A percentile compares a stretch with the other conserved stretches of the same genome.
phyloP scores from a whole-genome alignment of 2,329 filamentous ascomycete genomes.

The Paecilomyces sp. region DNA sequence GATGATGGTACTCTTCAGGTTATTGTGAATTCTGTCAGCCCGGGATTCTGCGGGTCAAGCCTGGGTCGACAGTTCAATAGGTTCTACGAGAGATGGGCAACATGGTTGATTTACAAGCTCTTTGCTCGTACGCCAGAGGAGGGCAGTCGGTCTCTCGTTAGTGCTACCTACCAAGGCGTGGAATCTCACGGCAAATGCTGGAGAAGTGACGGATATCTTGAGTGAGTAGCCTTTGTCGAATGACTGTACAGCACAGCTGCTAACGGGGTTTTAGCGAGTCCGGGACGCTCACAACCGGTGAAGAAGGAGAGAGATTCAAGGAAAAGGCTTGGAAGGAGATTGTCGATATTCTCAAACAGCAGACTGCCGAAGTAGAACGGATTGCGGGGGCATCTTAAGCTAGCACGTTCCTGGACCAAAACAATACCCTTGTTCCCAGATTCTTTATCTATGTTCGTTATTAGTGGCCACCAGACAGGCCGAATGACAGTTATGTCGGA shows the following conservation, averaged over 20 bases:
- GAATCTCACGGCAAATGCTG: slow-evolving; percentile 40
- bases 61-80: slow-evolving; percentile 33
- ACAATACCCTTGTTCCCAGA: neutral
- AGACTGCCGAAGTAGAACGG: slow-evolving; percentile 14
- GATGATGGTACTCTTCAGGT: slow-evolving; percentile 30
- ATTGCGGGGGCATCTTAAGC: neutral
- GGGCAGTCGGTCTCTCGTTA: slow-evolving; percentile 37
- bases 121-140: slow-evolving; percentile 38
- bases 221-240: slow-evolving; percentile 17
- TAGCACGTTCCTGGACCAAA: neutral
- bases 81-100: slow-evolving; percentile 25
- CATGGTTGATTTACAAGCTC: slow-evolving; percentile 28
- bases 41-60: slow-evolving; percentile 37
- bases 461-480: neutral
- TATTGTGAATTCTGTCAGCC: slow-evolving; percentile 39
- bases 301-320: slow-evolving; percentile 28
- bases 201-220: slow-evolving; percentile 28
- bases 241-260: neutral
- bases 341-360: slow-evolving; percentile 20
- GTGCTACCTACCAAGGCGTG: slow-evolving; percentile 33
- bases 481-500: neutral
- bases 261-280: slow-evolving; percentile 5
- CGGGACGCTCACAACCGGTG: slow-evolving; percentile 21
- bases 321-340: slow-evolving; percentile 37
- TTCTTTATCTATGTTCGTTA: neutral